phyloP scores from a whole-genome alignment of 495 filamentous ascomycete genomes.

The Arthonia radiata region DNA sequence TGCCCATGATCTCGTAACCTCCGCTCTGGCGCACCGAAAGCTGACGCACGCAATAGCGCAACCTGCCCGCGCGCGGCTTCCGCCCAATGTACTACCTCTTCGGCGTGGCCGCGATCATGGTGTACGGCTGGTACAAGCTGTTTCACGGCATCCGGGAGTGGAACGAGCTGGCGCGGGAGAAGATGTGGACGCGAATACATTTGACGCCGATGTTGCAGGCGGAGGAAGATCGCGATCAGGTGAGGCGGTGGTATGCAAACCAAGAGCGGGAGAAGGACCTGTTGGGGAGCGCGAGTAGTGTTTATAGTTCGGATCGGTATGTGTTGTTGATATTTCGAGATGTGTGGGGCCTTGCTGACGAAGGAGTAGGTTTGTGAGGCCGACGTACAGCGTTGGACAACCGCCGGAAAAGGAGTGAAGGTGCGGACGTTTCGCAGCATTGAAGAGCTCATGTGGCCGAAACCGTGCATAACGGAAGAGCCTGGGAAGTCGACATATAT shows the following conservation, averaged over 20 bases:
- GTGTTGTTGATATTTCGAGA: too few relatives aligned
- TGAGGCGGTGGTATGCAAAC: constrained; percentile 61
- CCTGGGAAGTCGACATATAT: too few relatives aligned
- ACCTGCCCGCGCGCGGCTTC: constrained; percentile 81
- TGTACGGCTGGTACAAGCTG: constrained; percentile 68
- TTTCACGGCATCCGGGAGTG: constrained; percentile 58
- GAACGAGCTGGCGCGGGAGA: constrained; percentile 82
- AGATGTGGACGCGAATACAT: constrained; percentile 90
- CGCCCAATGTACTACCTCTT: constrained; percentile 51
- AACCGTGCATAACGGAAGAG: too few relatives aligned
- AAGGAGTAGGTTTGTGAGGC: too few relatives aligned
- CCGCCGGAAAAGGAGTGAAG: too few relatives aligned
- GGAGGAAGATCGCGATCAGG: constrained; percentile 85
- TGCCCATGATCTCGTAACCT: background rate
- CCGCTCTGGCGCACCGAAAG: background rate
- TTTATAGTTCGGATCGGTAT: constrained; percentile 76
- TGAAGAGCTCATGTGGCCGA: too few relatives aligned
- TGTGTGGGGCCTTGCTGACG: too few relatives aligned
- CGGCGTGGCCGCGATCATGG: constrained; percentile 49
- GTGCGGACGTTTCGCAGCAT: too few relatives aligned
- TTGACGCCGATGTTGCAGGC: constrained; percentile 81
- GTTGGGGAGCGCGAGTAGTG: constrained; percentile 47
- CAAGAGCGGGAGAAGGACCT: constrained; percentile 75
- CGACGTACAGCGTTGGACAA: too few relatives aligned
- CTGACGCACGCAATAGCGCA: constrained; percentile 32